Evolutionary conservation across 306 rosid species (phyloP).

Genomic region (Adenanthera pavonina): DNA sequence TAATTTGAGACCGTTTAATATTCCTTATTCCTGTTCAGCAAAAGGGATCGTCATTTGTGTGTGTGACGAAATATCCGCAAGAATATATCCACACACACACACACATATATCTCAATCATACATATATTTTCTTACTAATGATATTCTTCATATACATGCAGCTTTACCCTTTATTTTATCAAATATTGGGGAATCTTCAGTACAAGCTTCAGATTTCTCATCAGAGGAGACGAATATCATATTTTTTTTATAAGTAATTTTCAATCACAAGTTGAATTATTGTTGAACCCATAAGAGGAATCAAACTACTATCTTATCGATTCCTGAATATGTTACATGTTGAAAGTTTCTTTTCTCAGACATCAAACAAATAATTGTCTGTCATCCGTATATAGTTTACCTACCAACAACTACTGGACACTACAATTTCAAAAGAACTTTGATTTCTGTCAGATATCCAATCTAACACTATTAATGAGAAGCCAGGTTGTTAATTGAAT

Average conservation of each 20-base stretch:
- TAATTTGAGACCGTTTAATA: too few relatives aligned
- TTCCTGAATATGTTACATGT: conserved; percentile 40
- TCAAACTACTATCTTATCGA: conserved; percentile 29
- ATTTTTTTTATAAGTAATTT: conserved; percentile 28
- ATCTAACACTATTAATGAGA: conserved; percentile 15
- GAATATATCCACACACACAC: too few relatives aligned
- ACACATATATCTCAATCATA: too few relatives aligned
- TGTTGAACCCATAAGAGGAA: conserved; percentile 34
- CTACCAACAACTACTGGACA: conserved; percentile 25
- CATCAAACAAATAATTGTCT: conserved; percentile 37
- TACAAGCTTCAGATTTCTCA: conserved; percentile 41
- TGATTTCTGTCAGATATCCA: conserved; percentile 23
- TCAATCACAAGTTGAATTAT: conserved; percentile 37
- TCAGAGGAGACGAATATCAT: conserved; percentile 27
- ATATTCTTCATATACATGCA: conserved; percentile 37
- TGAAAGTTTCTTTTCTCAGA: conserved; percentile 24
- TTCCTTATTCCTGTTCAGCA: too few relatives aligned
- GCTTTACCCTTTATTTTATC: conserved; percentile 48
- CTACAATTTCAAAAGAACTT: conserved; percentile 26
- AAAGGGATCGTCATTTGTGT: too few relatives aligned
- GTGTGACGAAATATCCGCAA: too few relatives aligned
- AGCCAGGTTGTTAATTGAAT: conserved; percentile 26
- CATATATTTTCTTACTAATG: conserved; percentile 18
- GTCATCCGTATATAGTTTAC: conserved; percentile 30
- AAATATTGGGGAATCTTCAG: conserved; percentile 39